Percentiles rank a stretch among this genome's conserved stretches.
Conservation (phyloP, 495 filamentous ascomycete genomes). For the Tetracladium marchalianum region DNA sequence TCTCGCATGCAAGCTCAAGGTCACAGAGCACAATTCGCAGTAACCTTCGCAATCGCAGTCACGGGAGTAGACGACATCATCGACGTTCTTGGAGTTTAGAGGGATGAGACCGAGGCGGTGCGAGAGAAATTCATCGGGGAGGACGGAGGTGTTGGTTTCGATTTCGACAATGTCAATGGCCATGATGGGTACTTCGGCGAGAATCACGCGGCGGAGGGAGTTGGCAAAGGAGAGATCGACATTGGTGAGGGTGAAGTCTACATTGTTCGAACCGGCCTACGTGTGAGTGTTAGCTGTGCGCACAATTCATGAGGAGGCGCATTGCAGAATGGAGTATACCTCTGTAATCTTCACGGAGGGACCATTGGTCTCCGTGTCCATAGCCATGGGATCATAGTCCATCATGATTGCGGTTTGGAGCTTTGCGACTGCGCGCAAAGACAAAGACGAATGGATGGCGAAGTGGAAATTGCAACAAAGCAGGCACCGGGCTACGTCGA, state of each 20-base stretch:
- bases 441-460: background rate
- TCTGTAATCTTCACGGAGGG: slow-evolving; percentile 64
- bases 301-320: background rate
- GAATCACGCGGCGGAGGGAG: slow-evolving; percentile 82
- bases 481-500: background rate
- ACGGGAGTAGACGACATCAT: slow-evolving; percentile 75
- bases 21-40: slow-evolving; percentile 84
- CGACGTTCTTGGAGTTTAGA: slow-evolving; percentile 72
- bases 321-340: slow-evolving; percentile 26
- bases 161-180: slow-evolving; percentile 94
- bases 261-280: slow-evolving; percentile 57
- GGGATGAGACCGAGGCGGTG: slow-evolving; percentile 91
- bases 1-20: slow-evolving; percentile 68
- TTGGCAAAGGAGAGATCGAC: slow-evolving; percentile 88
- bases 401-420: slow-evolving; percentile 26
- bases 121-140: slow-evolving; percentile 90
- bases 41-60: slow-evolving; percentile 93
- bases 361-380: slow-evolving; percentile 55
- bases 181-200: slow-evolving; percentile 90
- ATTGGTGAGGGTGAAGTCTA: slow-evolving; percentile 73
- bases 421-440: background rate
- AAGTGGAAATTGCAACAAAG: background rate
- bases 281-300: slow-evolving; percentile 1
- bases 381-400: slow-evolving; percentile 56
- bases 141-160: slow-evolving; percentile 83